Evolutionary conservation across 169 alveolate species (phyloP), one percentile per base, ranked within the genome.

Genomic region (Toxoplasma gondii): DNA sequence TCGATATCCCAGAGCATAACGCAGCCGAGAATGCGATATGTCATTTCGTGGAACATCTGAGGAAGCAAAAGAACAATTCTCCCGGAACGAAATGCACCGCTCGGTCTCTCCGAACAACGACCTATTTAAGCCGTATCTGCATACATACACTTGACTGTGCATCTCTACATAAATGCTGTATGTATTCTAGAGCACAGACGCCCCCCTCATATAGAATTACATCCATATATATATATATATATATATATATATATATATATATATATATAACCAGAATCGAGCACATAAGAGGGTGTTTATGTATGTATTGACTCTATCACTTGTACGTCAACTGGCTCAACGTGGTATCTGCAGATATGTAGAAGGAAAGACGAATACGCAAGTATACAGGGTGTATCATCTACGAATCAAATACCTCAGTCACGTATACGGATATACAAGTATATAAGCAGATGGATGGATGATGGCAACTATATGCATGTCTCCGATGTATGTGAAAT

Each of bases 11-110:
- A 82, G 19, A 82, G 90, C 90, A 43, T 41, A 2, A 43, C 69
- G 41, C 38, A 43, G n/a, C 90, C 90, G 17, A 82, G 64, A 43
- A 82, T 43, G 38, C 90, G 90, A 41, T 82, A 82, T 24, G 41
- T 22, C 90, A 82, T 82, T 24, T 82, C 90, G 22, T 24, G 38
- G 34, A 82, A 82, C 90, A 82, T 82, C 90, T 82, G 90, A 12
- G 41, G n/a, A 41, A 22, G 10, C 44, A 31, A 80, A 27, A 41
- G 22, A 78, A 17, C 12, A 64, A 64, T 27, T 17, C 78, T 27
- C 78, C 27, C 27, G 78, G 78, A 64, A 22, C 86, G 16, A n/a
- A n/a, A n/a, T n/a, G n/a, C n/a, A n/a, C n/a, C n/a, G n/a, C n/a
- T n/a, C n/a, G n/a, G 16, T 58, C 70, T 58, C 70, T 24, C 16